phyloP scores from a whole-genome alignment of 2,329 filamentous ascomycete genomes.

The Hyphodiscus sp. region DNA sequence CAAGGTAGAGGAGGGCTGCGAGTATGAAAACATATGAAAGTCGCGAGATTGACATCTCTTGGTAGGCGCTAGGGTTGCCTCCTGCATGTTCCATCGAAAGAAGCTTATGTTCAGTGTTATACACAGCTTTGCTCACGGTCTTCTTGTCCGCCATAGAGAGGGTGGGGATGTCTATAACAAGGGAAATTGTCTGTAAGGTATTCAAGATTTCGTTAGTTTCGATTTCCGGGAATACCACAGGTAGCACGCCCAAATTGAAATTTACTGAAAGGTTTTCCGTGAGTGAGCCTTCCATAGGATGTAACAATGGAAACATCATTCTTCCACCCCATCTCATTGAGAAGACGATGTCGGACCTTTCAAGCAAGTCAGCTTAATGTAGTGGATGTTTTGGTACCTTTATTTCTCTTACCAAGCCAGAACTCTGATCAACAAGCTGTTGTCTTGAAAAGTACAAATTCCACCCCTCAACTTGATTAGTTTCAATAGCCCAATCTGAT shows the following conservation, averaged over 20 bases:
- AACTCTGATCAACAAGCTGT: background rate
- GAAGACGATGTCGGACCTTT: slow-evolving; percentile 7
- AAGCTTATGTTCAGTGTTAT: slow-evolving; percentile 4
- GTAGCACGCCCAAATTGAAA: background rate
- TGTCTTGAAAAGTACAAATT: background rate
- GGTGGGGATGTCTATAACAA: background rate
- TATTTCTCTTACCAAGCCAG: slow-evolving; percentile 2
- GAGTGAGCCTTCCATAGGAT: background rate
- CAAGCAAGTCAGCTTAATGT: background rate
- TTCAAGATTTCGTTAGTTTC: background rate
- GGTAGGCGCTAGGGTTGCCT: background rate
- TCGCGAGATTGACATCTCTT: background rate
- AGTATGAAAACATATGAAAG: slow-evolving; percentile 1
- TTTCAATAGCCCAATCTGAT: slow-evolving; percentile 1
- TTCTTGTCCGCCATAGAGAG: background rate
- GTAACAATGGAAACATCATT: background rate
- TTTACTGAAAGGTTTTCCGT: background rate
- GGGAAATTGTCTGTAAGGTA: slow-evolving; percentile 2
- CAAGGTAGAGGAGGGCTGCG: slow-evolving; percentile 4
- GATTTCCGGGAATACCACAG: background rate
- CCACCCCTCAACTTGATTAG: slow-evolving; percentile 3
- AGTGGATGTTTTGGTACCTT: background rate
- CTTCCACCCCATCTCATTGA: slow-evolving; percentile 1
- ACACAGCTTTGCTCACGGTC: background rate
- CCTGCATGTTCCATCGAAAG: background rate